Conservation (phyloP, 768 basidiomycete species). For the Amanita rimosa region DNA sequence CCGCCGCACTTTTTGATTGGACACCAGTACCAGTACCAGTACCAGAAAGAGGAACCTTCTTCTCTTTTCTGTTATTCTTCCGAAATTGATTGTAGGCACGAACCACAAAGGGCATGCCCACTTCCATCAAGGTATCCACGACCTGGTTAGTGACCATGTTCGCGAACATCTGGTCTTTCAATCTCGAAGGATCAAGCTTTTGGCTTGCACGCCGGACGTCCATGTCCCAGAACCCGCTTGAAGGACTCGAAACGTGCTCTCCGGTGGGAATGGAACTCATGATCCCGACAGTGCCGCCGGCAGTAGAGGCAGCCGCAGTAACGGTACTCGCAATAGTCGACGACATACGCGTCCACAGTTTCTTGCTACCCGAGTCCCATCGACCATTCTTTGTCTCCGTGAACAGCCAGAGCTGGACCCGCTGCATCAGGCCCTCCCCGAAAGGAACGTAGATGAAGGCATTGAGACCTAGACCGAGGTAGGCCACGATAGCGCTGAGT, state of each 20-base stretch:
- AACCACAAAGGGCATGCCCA: slow-evolving; percentile 70
- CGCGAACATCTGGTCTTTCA: slow-evolving; percentile 90
- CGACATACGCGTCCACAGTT: slow-evolving; percentile 13
- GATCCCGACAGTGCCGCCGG: not conserved
- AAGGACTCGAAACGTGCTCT: slow-evolving; percentile 5
- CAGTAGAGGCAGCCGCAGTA: not conserved
- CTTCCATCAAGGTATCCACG: slow-evolving; percentile 64
- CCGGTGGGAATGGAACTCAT: slow-evolving; percentile 1
- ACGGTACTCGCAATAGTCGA: slow-evolving; percentile 17
- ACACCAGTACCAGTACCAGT: not conserved
- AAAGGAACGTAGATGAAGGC: slow-evolving; percentile 96
- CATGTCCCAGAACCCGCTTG: slow-evolving; percentile 36
- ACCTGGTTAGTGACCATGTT: slow-evolving; percentile 85
- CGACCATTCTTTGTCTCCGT: slow-evolving; percentile 7
- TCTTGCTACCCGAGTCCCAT: slow-evolving; percentile 12
- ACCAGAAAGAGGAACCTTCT: slow-evolving; percentile 8
- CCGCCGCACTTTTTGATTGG: slow-evolving; percentile 5
- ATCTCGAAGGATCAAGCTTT: slow-evolving; percentile 55
- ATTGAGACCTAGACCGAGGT: slow-evolving; percentile 84
- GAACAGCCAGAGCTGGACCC: slow-evolving; percentile 34
- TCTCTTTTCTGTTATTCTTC: slow-evolving; percentile 25
- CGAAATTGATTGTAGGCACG: slow-evolving; percentile 44
- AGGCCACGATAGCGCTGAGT: slow-evolving; percentile 81
- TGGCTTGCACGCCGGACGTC: slow-evolving; percentile 36
- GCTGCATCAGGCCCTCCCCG: slow-evolving; percentile 71